Evolutionary conservation across 768 basidiomycete species (phyloP), one percentile per base, ranked within the genome.

Genomic region (Phanerodontia chrysosporium): DNA sequence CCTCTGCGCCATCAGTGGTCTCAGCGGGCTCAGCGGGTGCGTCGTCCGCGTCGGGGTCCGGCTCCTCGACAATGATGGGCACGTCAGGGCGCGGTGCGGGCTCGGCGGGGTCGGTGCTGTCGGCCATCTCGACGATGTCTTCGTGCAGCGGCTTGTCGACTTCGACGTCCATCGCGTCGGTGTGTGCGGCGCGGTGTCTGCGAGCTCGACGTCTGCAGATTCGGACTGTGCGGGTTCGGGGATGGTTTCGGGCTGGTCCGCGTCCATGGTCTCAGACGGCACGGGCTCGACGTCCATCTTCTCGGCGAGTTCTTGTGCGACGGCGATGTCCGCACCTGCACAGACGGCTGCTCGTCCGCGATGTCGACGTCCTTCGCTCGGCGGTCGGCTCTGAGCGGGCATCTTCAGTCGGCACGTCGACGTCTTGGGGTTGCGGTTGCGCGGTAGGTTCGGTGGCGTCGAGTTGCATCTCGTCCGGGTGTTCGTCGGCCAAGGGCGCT

Each of bases 31-130:
- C 35, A 25, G 36, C 18, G 10, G 36, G 2, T 3, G 16, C 4
- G 18, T 54, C 52, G 52, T 45, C 52, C 9, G n/a, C 36, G 36
- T 54, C 52, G 52, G 52, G 52, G 24, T 54, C 42, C 18, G 52
- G 52, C 29, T 51, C 49, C 21, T 51, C 49, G n/a, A 51, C 30
- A 13, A 51, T 32, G 29, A 51, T 32, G 4, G 49, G 30, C 14
- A 51, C 21, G 28, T 51, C 29, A 16, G 29, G 16, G 28, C 4
- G 16, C 8, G 39, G 10, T 18, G 6, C 10, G 39, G 18, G 18
- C 8, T 7, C 10, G 10, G 39, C 39, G 8, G 39, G 4, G 39
- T 4, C 18, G 8, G 10, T 18, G 39, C 18, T 42, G 39, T 42
- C 18, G 39, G 39, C 8, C 39, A 9, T 18, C 39, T 42, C 39